These are phyloP conservation scores for Bauhinia variegata DNA, from an alignment of 306 rosid genomes.

Conservation along the genomic window DNA sequence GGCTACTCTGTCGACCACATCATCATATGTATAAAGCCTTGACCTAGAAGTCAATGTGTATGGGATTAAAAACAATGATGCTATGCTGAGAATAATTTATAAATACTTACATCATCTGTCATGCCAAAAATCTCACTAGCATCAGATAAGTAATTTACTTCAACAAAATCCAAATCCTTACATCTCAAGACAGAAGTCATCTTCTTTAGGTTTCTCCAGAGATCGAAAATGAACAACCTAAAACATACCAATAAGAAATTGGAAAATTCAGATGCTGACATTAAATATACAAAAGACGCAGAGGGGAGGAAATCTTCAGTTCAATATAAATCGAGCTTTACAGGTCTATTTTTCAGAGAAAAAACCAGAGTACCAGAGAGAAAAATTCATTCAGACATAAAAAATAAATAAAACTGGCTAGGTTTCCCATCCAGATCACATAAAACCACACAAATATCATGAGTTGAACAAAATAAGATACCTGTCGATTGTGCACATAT, in stretches of 20 bases:
- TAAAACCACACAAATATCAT: constrained; percentile 13
- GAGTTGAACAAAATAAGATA: constrained; percentile 39
- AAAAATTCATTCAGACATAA: background rate
- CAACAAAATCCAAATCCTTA: constrained; percentile 44
- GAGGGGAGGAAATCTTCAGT: too few species aligned
- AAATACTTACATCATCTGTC: too few species aligned
- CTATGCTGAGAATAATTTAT: too few species aligned
- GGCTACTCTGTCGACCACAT: constrained; percentile 81
- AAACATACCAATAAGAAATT: constrained; percentile 25
- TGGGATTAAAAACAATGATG: too few species aligned
- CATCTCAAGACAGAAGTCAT: constrained; percentile 78
- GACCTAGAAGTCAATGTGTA: constrained; percentile 55
- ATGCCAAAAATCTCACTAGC: background rate
- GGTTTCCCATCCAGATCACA: background rate
- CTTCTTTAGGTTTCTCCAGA: constrained; percentile 82
- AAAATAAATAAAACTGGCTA: background rate
- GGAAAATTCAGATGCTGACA: constrained; percentile 24
- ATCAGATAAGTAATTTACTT: constrained; percentile 11
- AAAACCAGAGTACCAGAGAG: too few species aligned
- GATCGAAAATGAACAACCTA: constrained; percentile 88
- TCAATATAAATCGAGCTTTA: too few species aligned
- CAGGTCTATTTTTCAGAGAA: too few species aligned
- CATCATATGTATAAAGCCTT: constrained; percentile 76
- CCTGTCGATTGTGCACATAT: constrained; percentile 90
- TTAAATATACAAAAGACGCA: too few species aligned